Conservation (phyloP, 306 rosid species). For the Morella rubra region DNA sequence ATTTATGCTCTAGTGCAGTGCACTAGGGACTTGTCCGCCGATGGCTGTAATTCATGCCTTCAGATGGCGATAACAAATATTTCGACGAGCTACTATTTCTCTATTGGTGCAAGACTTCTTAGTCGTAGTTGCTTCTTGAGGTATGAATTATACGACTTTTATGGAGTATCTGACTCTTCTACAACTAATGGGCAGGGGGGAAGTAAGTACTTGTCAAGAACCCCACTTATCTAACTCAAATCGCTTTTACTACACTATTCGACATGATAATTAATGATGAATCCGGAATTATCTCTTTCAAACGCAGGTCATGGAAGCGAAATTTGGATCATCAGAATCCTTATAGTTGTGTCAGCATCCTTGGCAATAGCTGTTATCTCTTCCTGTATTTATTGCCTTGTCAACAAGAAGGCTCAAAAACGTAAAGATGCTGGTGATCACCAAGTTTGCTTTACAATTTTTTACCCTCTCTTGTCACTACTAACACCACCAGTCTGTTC, state of each 20-base stretch:
- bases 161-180: constrained; percentile 23
- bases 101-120: constrained; percentile 59
- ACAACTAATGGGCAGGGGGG: constrained; percentile 21
- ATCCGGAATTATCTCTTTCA: constrained; percentile 9
- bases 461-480: neutral
- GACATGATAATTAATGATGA: neutral
- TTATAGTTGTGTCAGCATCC: constrained; percentile 20
- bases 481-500: neutral
- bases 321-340: constrained; percentile 29
- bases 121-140: constrained; percentile 60
- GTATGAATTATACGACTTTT: constrained; percentile 58
- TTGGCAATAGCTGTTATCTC: constrained; percentile 29
- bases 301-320: constrained; percentile 39
- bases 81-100: constrained; percentile 34
- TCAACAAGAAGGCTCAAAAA: neutral
- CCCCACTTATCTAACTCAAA: neutral
- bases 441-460: neutral
- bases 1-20: constrained; percentile 65
- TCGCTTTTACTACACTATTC: neutral
- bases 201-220: constrained; percentile 31
- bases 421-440: neutral
- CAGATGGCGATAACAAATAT: constrained; percentile 38
- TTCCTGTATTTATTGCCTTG: constrained; percentile 23
- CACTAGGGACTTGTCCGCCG: constrained; percentile 49
- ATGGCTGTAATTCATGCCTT: constrained; percentile 47